Percentiles rank a stretch among this genome's conserved stretches.
These are phyloP conservation scores for Elaeis guineensis DNA, from an alignment of 176 grass and related monocot species.

Conservation along the genomic window DNA sequence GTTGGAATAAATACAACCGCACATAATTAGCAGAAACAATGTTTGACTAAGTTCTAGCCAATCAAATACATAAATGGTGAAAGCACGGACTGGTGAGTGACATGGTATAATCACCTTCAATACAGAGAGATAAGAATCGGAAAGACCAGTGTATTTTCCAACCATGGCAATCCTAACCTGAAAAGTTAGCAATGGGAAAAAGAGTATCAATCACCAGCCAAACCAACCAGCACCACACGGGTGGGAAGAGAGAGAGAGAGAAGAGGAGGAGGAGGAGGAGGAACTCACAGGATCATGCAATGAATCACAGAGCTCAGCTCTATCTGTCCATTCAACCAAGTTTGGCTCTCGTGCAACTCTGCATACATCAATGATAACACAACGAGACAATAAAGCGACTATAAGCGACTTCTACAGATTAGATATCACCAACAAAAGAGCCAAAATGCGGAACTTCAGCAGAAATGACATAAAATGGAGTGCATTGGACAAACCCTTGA, in stretches of 20 bases:
- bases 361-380: conserved; percentile 22
- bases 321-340: conserved; percentile 61
- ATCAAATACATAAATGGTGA: background rate
- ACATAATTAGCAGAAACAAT: too few relatives aligned
- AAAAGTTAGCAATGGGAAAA: conserved; percentile 14
- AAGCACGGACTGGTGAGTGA: background rate
- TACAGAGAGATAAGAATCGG: conserved; percentile 42
- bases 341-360: conserved; percentile 39
- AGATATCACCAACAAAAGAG: too few relatives aligned
- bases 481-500: conserved; percentile 43
- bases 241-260: background rate
- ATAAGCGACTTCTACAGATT: too few relatives aligned
- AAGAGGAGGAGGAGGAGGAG: background rate
- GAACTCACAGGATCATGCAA: conserved; percentile 48
- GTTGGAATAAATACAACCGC: too few relatives aligned
- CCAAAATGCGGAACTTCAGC: too few relatives aligned
- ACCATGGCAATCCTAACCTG: conserved; percentile 53
- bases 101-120: conserved; percentile 43
- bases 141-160: conserved; percentile 20
- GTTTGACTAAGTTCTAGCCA: too few relatives aligned
- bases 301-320: conserved; percentile 59
- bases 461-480: background rate
- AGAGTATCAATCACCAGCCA: too few relatives aligned
- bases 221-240: too few relatives aligned
- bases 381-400: background rate